Conservation (phyloP, 108 stramenopile species). For the Stephanodiscus minutulus region DNA sequence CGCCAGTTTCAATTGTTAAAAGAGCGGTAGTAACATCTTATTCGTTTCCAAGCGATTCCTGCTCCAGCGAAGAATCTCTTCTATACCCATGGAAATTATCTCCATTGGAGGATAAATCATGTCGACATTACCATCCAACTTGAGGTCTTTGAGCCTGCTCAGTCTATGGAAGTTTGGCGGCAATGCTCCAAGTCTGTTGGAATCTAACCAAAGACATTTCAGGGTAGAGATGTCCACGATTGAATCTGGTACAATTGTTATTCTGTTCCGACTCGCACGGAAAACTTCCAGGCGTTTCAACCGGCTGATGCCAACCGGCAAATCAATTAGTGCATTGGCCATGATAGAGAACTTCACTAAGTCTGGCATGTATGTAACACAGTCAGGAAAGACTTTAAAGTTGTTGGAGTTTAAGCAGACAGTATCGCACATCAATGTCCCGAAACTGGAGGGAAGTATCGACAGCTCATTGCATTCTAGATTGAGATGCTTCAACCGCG, state of each 20-base stretch:
- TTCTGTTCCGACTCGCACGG: conserved; percentile 36
- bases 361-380: conserved; percentile 19
- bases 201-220: conserved; percentile 48
- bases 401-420: conserved; percentile 37
- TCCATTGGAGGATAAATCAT: conserved; percentile 47
- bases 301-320: conserved; percentile 17
- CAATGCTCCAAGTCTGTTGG: conserved; percentile 38
- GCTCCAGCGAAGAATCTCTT: conserved; percentile 51
- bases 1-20: too few species aligned
- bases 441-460: conserved; percentile 25
- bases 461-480: conserved; percentile 44
- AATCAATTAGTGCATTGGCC: conserved; percentile 14
- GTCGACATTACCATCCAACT: conserved; percentile 48
- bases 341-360: conserved; percentile 27
- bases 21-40: too few species aligned
- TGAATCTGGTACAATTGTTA: conserved; percentile 39
- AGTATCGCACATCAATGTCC: conserved; percentile 21
- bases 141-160: conserved; percentile 28
- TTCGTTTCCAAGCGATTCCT: conserved; percentile 24
- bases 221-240: conserved; percentile 31
- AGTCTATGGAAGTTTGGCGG: conserved; percentile 47
- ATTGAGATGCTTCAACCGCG: conserved; percentile 23
- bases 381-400: conserved; percentile 28
- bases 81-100: conserved; percentile 33
- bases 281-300: conserved; percentile 22